Evolutionary conservation across 768 basidiomycete species (phyloP).

Genomic region (Pleurotus ostreatus): DNA sequence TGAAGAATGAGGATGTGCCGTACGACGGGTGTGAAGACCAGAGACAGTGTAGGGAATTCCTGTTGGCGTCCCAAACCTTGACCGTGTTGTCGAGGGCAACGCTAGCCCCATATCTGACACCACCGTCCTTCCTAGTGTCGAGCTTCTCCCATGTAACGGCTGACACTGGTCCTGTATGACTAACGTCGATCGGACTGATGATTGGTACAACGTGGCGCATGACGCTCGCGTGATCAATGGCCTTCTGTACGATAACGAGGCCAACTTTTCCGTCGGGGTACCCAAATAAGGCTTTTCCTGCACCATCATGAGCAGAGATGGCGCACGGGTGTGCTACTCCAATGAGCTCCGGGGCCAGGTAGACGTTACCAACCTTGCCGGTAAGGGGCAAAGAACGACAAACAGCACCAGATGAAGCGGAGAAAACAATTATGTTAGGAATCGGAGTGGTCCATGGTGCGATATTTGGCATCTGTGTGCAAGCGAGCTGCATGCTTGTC

Average conservation of each 20-base stretch:
- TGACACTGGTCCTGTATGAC: conserved; percentile 58
- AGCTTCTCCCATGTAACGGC: conserved; percentile 50
- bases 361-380: conserved; percentile 59
- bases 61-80: conserved; percentile 70
- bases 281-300: conserved; percentile 73
- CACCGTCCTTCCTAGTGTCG: conserved; percentile 13
- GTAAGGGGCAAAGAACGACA: conserved; percentile 68
- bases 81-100: conserved; percentile 60
- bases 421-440: conserved; percentile 30
- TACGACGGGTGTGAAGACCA: conserved; percentile 50
- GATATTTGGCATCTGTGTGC: conserved; percentile 33
- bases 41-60: conserved; percentile 36
- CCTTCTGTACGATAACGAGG: conserved; percentile 50
- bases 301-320: conserved; percentile 58
- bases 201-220: conserved; percentile 28
- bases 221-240: conserved; percentile 44
- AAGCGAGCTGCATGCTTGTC: conserved; percentile 46
- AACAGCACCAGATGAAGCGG: conserved; percentile 68
- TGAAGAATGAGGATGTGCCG: conserved; percentile 19
- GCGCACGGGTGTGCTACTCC: conserved; percentile 61
- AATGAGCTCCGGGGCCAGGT: conserved; percentile 72
- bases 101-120: conserved; percentile 35
- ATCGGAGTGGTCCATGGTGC: conserved; percentile 13
- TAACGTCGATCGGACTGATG: conserved; percentile 46
- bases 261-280: conserved; percentile 65